phyloP scores from a whole-genome alignment of 495 filamentous ascomycete species.

The Haplographium delicatum region DNA sequence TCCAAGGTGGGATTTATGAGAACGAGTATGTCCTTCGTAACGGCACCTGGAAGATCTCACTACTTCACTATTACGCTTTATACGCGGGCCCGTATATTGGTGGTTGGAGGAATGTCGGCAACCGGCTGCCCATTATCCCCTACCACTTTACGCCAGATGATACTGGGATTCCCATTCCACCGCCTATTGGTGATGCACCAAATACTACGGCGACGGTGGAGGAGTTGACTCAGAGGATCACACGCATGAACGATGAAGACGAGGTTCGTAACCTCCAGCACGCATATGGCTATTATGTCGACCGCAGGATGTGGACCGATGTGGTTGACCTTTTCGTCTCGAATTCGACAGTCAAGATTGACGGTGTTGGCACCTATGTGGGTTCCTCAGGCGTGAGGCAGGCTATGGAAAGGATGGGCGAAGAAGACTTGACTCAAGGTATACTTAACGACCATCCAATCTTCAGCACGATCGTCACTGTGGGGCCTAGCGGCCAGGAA shows the following conservation, averaged over 20 bases:
- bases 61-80: not conserved
- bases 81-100: slow-evolving; percentile 1
- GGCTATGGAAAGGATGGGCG: not conserved
- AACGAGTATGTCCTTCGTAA: not conserved
- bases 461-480: not conserved
- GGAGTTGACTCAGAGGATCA: not conserved
- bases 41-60: slow-evolving; percentile 1
- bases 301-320: slow-evolving; percentile 1
- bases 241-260: slow-evolving; percentile 1
- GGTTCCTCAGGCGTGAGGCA: not conserved
- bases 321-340: slow-evolving; percentile 1
- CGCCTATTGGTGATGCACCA: not conserved
- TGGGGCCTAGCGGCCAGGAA: not conserved
- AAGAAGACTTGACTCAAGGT: not conserved
- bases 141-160: slow-evolving; percentile 3
- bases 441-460: slow-evolving; percentile 1
- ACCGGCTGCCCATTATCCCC: not conserved
- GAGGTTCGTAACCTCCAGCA: not conserved
- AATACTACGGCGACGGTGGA: not conserved
- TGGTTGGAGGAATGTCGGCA: not conserved
- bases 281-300: slow-evolving; percentile 5
- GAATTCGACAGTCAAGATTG: not conserved
- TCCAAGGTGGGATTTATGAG: not conserved
- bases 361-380: not conserved
- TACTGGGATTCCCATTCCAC: not conserved